These are phyloP conservation scores for Golovinomyces cichoracearum DNA, from an alignment of 2,329 filamentous ascomycete species.

Conservation along the genomic window DNA sequence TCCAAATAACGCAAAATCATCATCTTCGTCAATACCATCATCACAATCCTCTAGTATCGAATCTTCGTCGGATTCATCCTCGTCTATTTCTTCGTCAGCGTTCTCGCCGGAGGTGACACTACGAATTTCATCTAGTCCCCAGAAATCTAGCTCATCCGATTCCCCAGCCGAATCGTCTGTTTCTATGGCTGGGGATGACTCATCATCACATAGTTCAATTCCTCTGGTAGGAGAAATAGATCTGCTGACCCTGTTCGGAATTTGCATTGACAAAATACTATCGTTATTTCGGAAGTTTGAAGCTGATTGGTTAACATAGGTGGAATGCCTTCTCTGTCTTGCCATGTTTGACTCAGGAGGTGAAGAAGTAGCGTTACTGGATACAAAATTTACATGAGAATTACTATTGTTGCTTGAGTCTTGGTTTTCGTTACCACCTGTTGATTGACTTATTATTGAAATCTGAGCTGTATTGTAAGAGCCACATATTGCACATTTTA, in stretches of 20 bases:
- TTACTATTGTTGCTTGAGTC: slow-evolving; percentile 5
- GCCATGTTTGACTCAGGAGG: slow-evolving; percentile 3
- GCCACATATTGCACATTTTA: slow-evolving; percentile 55
- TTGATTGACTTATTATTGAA: slow-evolving; percentile 26
- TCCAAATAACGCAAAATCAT: slow-evolving; percentile 25
- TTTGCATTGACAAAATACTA: slow-evolving; percentile 9
- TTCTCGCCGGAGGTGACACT: slow-evolving; percentile 10
- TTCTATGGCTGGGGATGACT: slow-evolving; percentile 17
- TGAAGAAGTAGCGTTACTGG: slow-evolving; percentile 5
- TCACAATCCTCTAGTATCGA: slow-evolving; percentile 15
- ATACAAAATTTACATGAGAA: slow-evolving; percentile 4
- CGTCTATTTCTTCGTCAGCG: slow-evolving; percentile 11
- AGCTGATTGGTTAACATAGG: slow-evolving; percentile 7
- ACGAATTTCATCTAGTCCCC: slow-evolving; percentile 21
- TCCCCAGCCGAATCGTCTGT: slow-evolving; percentile 24
- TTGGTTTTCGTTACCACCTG: slow-evolving; percentile 9
- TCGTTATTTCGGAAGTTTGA: slow-evolving; percentile 2
- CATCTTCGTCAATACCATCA: slow-evolving; percentile 19
- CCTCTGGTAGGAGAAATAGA: slow-evolving; percentile 15
- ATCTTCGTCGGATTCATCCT: slow-evolving; percentile 18
- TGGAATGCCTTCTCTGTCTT: slow-evolving; percentile 13
- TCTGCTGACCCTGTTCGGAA: slow-evolving; percentile 11
- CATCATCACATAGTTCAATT: slow-evolving; percentile 10
- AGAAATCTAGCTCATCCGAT: slow-evolving; percentile 24
- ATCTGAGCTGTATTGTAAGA: slow-evolving; percentile 46